phyloP scores from a whole-genome alignment of 2,329 filamentous ascomycete species.

The Cladosporium austrohemisphaericum region DNA sequence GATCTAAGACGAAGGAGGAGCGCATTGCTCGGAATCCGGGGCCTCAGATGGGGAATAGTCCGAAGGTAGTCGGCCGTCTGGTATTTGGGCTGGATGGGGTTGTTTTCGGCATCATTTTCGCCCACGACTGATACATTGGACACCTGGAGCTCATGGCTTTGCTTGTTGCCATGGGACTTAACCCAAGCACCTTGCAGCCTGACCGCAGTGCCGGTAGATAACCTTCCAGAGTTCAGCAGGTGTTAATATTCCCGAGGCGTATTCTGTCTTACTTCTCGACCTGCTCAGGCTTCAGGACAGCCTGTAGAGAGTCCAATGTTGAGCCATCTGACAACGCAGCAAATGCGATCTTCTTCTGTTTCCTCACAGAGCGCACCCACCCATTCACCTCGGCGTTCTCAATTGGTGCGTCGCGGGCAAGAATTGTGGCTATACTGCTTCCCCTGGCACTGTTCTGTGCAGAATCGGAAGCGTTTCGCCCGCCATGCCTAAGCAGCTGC shows the following conservation, averaged over 20 bases:
- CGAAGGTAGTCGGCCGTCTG: slow-evolving; percentile 86
- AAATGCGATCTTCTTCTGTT: slow-evolving; percentile 81
- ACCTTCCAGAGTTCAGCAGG: slow-evolving; percentile 45
- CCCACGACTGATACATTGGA: slow-evolving; percentile 67
- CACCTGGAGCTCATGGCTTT: slow-evolving; percentile 78
- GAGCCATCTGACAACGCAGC: slow-evolving; percentile 85
- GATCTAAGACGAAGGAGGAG: slow-evolving; percentile 79
- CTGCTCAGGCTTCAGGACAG: slow-evolving; percentile 68
- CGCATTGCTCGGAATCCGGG: slow-evolving; percentile 76
- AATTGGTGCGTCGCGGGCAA: slow-evolving; percentile 22
- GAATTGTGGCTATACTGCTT: slow-evolving; percentile 24
- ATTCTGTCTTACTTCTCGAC: slow-evolving; percentile 63
- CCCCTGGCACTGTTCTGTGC: slow-evolving; percentile 12
- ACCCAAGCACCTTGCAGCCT: slow-evolving; percentile 74
- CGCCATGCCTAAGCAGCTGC: slow-evolving; percentile 11
- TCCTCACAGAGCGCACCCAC: slow-evolving; percentile 77
- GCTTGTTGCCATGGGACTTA: slow-evolving; percentile 60
- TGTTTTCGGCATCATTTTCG: slow-evolving; percentile 77
- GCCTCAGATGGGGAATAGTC: slow-evolving; percentile 79
- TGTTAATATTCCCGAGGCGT: slow-evolving; percentile 39
- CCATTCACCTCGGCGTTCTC: slow-evolving; percentile 57
- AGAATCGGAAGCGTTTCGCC: slow-evolving; percentile 15
- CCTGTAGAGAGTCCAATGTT: slow-evolving; percentile 73
- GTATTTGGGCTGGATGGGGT: slow-evolving; percentile 94
- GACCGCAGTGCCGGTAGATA: slow-evolving; percentile 78